Percentiles rank a stretch among this genome's conserved stretches.
These are phyloP conservation scores for Phytophthora sp. DNA, from an alignment of 352 stramenopile genomes.

Conservation along the genomic window DNA sequence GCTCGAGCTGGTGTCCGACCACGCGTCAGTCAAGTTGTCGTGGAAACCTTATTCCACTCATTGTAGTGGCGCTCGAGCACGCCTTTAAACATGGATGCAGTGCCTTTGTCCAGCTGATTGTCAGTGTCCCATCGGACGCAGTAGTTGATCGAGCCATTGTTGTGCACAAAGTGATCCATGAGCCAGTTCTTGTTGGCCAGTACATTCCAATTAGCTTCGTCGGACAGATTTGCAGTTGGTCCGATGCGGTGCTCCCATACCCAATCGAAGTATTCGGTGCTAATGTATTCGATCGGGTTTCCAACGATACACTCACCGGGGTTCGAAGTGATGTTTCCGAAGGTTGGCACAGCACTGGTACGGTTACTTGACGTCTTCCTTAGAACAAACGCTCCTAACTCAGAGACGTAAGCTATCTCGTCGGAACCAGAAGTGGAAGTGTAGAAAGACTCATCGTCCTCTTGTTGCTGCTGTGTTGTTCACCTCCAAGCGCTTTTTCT, in stretches of 20 bases:
- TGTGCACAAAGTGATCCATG: conserved; percentile 22
- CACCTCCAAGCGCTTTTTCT: too few species aligned
- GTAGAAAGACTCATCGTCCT: too few species aligned
- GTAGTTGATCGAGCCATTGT: too few species aligned
- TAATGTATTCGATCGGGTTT: conserved; percentile 15
- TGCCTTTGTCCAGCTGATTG: background rate
- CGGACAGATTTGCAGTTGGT: background rate
- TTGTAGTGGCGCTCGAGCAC: conserved; percentile 23
- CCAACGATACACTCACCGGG: conserved; percentile 8
- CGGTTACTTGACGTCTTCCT: too few species aligned
- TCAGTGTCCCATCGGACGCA: conserved; percentile 19
- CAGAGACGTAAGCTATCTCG: too few species aligned
- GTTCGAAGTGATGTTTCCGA: conserved; percentile 16
- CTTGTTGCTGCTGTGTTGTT: background rate
- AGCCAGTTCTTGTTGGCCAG: conserved; percentile 25
- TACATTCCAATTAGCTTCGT: conserved; percentile 19
- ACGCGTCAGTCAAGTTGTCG: background rate
- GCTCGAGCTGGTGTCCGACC: conserved; percentile 2
- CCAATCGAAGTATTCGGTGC: conserved; percentile 14
- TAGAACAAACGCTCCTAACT: too few species aligned
- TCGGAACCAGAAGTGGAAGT: too few species aligned
- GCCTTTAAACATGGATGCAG: conserved; percentile 8
- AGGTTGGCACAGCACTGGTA: conserved; percentile 4
- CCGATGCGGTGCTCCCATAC: conserved; percentile 20
- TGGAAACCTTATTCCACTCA: conserved; percentile 15